Conservation (phyloP, 2,329 filamentous ascomycete genomes). For the Cyclaneusma minus region DNA sequence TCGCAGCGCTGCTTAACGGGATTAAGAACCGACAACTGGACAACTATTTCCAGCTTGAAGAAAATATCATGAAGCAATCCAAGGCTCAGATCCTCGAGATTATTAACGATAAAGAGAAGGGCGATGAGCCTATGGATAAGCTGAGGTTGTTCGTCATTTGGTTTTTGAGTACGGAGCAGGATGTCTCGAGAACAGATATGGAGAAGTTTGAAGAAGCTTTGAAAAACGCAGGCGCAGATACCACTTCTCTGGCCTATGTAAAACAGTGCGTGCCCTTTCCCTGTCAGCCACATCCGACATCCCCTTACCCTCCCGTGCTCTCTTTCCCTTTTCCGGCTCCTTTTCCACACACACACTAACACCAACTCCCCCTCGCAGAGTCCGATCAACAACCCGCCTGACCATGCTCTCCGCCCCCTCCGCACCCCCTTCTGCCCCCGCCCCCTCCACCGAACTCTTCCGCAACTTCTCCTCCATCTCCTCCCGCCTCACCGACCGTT, state of each 20-base stretch:
- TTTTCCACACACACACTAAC: conserved; percentile 4
- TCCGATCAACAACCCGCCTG: conserved; percentile 92
- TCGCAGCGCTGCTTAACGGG: conserved; percentile 58
- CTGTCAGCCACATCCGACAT: too few relatives aligned
- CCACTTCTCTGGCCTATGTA: conserved; percentile 68
- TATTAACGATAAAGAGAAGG: conserved; percentile 68
- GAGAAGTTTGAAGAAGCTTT: conserved; percentile 76
- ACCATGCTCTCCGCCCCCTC: conserved; percentile 89
- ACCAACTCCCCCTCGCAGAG: conserved; percentile 31
- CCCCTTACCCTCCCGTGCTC: neutral
- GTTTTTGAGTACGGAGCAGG: conserved; percentile 87
- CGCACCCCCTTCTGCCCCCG: conserved; percentile 38
- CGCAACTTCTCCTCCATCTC: conserved; percentile 86
- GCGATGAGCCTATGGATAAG: conserved; percentile 74
- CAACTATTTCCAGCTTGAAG: conserved; percentile 90
- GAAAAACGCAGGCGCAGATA: conserved; percentile 58
- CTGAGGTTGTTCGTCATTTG: conserved; percentile 91
- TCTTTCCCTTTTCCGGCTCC: neutral
- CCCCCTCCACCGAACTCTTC: conserved; percentile 64
- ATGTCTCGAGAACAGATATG: conserved; percentile 70
- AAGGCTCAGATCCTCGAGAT: conserved; percentile 80
- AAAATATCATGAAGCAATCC: conserved; percentile 80
- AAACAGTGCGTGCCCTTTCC: conserved; percentile 55
- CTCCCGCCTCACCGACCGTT: conserved; percentile 78
- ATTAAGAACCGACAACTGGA: conserved; percentile 94